Conservation (phyloP, 2,329 filamentous ascomycete species). For the Trichoderma pleuroti region DNA sequence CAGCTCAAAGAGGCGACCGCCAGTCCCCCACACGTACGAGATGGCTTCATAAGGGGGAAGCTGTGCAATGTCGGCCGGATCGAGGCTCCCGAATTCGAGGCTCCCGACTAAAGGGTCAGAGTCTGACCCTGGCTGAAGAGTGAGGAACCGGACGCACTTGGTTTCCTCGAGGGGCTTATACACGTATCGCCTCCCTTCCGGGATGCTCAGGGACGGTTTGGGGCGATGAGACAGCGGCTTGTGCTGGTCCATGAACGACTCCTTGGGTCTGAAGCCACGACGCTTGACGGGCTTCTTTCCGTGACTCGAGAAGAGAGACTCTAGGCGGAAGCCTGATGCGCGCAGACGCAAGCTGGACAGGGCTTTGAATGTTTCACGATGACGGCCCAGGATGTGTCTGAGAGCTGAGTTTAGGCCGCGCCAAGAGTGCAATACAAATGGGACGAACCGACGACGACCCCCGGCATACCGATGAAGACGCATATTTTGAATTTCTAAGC, state of each 20-base stretch:
- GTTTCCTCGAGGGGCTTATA: slow-evolving; percentile 26
- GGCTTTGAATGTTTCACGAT: too few relatives aligned
- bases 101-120: slow-evolving; percentile 29
- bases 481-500: not conserved
- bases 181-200: not conserved
- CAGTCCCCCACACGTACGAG: slow-evolving; percentile 37
- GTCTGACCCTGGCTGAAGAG: slow-evolving; percentile 29
- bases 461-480: not conserved
- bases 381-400: not conserved
- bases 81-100: slow-evolving; percentile 27
- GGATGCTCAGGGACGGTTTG: not conserved
- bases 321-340: not conserved
- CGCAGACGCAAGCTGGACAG: not conserved
- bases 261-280: not conserved
- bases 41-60: slow-evolving; percentile 31
- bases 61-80: slow-evolving; percentile 17
- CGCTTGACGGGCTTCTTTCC: slow-evolving; percentile 9
- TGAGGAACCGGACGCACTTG: slow-evolving; percentile 32
- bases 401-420: not conserved
- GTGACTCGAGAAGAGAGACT: not conserved
- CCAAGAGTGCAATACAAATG: not conserved
- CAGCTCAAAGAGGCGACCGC: slow-evolving; percentile 25
- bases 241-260: not conserved
- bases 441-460: not conserved
- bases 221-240: not conserved